A percentile compares a stretch with the other conserved stretches of the same genome.
These are phyloP conservation scores for Acmispon strigosus DNA, from an alignment of 306 rosid species.

Conservation along the genomic window DNA sequence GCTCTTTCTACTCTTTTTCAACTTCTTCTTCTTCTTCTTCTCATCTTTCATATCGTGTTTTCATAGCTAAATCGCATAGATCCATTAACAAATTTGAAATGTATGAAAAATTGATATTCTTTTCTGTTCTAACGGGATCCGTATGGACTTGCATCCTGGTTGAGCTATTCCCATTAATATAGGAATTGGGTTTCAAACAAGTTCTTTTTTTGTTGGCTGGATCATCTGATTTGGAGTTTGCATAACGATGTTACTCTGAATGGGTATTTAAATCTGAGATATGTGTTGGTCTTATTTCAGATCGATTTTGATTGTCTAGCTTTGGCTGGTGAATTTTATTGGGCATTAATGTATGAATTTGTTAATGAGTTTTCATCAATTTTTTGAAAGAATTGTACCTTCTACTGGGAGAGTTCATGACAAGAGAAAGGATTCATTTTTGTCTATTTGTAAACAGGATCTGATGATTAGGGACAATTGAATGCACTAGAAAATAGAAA, in stretches of 20 bases:
- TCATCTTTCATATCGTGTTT: neutral
- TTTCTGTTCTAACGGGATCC: constrained; percentile 12
- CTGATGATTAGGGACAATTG: neutral
- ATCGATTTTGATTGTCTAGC: neutral
- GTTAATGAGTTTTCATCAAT: neutral
- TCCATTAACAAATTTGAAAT: neutral
- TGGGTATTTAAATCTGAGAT: neutral
- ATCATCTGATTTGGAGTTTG: constrained; percentile 12
- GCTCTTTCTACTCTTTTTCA: neutral
- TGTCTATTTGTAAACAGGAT: neutral
- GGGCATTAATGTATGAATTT: neutral
- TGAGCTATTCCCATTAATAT: neutral
- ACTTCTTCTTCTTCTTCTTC: neutral
- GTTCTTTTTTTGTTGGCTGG: neutral
- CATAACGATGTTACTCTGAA: neutral
- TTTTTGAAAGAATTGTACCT: neutral
- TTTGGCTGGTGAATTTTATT: neutral
- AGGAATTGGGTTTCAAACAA: neutral
- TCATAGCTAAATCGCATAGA: neutral
- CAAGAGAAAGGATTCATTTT: neutral
- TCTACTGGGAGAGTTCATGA: neutral
- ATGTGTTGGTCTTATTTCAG: neutral
- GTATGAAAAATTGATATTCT: neutral
- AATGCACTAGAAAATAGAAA: neutral
- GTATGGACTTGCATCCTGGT: neutral